A percentile compares a stretch with the other conserved stretches of the same genome.
These are phyloP conservation scores for Plantago lanceolata DNA, from an alignment of 305 asterid species.

Conservation along the genomic window DNA sequence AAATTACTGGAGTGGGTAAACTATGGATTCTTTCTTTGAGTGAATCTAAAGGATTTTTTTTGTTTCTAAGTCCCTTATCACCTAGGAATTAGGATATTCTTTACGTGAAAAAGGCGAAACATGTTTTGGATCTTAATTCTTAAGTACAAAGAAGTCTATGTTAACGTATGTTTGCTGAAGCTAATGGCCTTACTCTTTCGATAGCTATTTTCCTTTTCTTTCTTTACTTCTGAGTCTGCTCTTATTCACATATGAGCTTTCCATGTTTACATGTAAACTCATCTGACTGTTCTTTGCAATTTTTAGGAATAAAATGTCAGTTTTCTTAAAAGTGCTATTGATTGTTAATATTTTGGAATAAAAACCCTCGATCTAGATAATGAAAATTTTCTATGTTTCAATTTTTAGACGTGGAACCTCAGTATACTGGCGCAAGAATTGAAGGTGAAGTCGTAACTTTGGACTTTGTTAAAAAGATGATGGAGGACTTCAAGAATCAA, in stretches of 20 bases:
- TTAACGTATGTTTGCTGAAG: neutral
- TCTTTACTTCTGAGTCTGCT: neutral
- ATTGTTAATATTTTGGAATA: neutral
- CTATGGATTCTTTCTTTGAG: conserved; percentile 1
- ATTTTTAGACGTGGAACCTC: conserved; percentile 77
- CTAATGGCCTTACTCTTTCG: neutral
- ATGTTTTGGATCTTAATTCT: conserved; percentile 9
- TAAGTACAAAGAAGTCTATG: neutral
- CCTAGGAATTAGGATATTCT: neutral
- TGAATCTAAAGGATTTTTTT: conserved; percentile 1
- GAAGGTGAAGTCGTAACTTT: conserved; percentile 79
- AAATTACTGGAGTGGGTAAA: conserved; percentile 3
- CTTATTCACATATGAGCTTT: neutral
- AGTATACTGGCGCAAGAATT: conserved; percentile 81
- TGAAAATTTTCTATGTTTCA: conserved; percentile 27
- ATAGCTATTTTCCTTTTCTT: neutral
- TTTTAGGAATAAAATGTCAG: neutral
- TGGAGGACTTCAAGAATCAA: conserved; percentile 95
- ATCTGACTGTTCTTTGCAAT: neutral
- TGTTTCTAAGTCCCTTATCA: neutral
- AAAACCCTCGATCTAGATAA: conserved; percentile 13
- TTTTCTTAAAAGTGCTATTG: neutral
- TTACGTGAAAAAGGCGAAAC: neutral
- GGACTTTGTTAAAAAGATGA: conserved; percentile 86
- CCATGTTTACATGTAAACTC: conserved; percentile 2